Conservation (phyloP, 2,329 filamentous ascomycete genomes). For the Diaporthe citri region DNA sequence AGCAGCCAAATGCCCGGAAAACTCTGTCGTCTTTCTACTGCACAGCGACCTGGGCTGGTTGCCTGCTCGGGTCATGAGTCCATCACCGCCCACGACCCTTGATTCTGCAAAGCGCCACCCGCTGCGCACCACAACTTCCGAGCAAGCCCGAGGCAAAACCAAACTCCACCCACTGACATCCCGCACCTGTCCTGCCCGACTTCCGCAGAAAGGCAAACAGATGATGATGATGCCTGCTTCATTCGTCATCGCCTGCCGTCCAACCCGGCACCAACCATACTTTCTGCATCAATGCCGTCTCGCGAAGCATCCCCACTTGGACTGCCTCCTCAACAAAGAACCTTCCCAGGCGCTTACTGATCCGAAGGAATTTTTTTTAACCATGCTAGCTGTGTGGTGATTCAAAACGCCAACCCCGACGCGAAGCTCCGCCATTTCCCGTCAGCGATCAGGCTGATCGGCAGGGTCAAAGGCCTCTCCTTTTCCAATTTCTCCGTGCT, state of each 20-base stretch:
- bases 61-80: slow-evolving; percentile 13
- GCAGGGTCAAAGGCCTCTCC: slow-evolving; percentile 16
- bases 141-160: slow-evolving; percentile 23
- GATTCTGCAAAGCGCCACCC: slow-evolving; percentile 8
- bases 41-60: neutral
- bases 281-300: slow-evolving; percentile 20
- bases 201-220: slow-evolving; percentile 25
- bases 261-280: slow-evolving; percentile 22
- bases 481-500: slow-evolving; percentile 25
- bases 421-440: slow-evolving; percentile 24
- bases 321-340: neutral
- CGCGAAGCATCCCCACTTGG: slow-evolving; percentile 28
- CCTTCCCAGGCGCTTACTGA: slow-evolving; percentile 10
- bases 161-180: slow-evolving; percentile 19
- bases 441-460: slow-evolving; percentile 24
- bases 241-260: slow-evolving; percentile 21
- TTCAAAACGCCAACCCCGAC: slow-evolving; percentile 21
- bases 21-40: neutral
- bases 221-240: slow-evolving; percentile 9
- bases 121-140: slow-evolving; percentile 2
- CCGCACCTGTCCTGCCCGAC: slow-evolving; percentile 21
- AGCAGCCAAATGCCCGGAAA: neutral
- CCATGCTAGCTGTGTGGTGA: neutral
- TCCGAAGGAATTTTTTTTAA: neutral
- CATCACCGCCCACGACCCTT: slow-evolving; percentile 4